Percentiles rank a stretch among this genome's conserved stretches.
phyloP scores from a whole-genome alignment of 495 filamentous ascomycete species.

The Beverwykella pulmonaria region DNA sequence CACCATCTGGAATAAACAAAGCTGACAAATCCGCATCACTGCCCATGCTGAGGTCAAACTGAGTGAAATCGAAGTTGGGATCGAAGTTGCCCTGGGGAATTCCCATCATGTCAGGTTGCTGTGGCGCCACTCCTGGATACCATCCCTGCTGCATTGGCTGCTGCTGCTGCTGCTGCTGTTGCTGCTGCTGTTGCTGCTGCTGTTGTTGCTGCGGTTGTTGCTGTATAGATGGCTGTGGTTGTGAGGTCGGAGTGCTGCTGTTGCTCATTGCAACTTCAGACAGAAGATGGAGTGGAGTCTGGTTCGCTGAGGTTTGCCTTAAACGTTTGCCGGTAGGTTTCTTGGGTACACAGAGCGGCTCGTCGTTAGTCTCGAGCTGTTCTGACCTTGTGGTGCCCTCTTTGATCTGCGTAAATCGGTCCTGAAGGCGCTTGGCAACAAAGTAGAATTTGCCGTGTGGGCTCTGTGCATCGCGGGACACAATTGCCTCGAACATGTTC shows the following conservation, averaged over 20 bases:
- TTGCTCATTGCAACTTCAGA: conserved; percentile 41
- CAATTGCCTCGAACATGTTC: conserved; percentile 65
- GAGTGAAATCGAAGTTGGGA: conserved; percentile 32
- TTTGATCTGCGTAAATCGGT: conserved; percentile 61
- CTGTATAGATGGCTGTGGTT: conserved; percentile 12
- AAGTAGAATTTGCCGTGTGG: conserved; percentile 76
- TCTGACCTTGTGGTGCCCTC: conserved; percentile 21
- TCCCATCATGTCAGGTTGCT: conserved; percentile 15
- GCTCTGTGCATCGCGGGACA: conserved; percentile 64
- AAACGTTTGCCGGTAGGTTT: conserved; percentile 12
- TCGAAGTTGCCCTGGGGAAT: conserved; percentile 23
- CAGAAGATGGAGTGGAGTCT: conserved; percentile 38
- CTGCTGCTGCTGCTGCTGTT: conserved; percentile 15
- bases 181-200: conserved; percentile 17
- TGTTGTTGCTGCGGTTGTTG: conserved; percentile 7
- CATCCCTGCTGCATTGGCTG: conserved; percentile 13
- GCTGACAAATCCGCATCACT: conserved; percentile 33
- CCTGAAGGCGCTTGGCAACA: conserved; percentile 71
- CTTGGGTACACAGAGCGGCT: neutral
- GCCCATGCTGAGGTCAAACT: conserved; percentile 31
- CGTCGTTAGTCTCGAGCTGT: conserved; percentile 2
- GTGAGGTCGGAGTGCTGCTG: conserved; percentile 17
- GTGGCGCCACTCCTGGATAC: conserved; percentile 28
- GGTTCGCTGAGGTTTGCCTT: conserved; percentile 22
- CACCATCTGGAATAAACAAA: conserved; percentile 31